phyloP scores from a whole-genome alignment of 768 basidiomycete species.

The Serpula lacrymans region DNA sequence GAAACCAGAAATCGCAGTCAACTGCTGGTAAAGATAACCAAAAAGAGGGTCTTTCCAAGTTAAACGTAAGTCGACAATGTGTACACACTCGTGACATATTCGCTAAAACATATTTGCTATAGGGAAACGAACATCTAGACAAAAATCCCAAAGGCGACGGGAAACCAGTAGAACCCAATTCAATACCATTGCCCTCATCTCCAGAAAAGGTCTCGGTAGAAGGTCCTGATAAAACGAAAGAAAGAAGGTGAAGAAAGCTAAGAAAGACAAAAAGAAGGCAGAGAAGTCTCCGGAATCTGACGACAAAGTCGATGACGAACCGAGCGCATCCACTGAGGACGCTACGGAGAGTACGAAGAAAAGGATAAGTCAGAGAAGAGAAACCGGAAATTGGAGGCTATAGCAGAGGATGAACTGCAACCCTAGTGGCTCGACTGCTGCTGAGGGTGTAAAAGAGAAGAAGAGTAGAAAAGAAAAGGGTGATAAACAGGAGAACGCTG shows the following conservation, averaged over 20 bases:
- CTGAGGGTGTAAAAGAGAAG: constrained; percentile 19
- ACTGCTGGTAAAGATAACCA: constrained; percentile 2
- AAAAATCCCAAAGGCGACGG: constrained; percentile 5
- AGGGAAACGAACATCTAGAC: no score
- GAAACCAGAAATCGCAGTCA: neutral
- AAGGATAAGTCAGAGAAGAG: constrained; percentile 14
- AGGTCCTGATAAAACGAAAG: constrained; percentile 11
- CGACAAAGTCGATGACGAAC: constrained; percentile 1
- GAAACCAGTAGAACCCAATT: neutral
- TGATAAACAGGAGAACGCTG: constrained; percentile 5
- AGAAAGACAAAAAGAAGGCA: constrained; percentile 7
- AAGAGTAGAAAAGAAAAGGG: constrained; percentile 4
- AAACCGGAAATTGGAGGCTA: constrained; percentile 10
- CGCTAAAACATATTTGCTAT: no score
- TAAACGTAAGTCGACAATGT: constrained; percentile 13
- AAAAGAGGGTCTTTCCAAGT: neutral
- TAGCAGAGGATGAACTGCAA: constrained; percentile 7
- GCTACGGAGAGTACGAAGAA: constrained; percentile 15
- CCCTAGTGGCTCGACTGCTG: neutral
- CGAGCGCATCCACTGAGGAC: constrained; percentile 5
- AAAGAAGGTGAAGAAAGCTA: constrained; percentile 15
- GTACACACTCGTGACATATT: constrained; percentile 2
- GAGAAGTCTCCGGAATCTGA: neutral
- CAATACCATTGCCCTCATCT: neutral
- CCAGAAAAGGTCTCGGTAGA: neutral